Percentiles rank a stretch among this genome's conserved stretches.
phyloP scores from a whole-genome alignment of 352 stramenopile genomes.

The Globisporangium paddicum region DNA sequence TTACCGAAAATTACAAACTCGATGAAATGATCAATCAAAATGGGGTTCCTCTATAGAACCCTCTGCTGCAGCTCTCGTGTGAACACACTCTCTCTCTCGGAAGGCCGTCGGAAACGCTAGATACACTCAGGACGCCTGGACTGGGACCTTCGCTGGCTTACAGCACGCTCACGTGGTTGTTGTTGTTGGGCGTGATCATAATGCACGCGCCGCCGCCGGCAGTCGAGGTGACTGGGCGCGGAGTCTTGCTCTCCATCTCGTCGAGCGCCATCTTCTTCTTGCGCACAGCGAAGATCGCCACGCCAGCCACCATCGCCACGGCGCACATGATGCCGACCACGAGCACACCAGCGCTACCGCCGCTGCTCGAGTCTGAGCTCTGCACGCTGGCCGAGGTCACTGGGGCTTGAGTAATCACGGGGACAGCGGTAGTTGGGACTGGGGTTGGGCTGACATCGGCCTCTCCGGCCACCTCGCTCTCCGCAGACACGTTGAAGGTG shows the following conservation, averaged over 20 bases:
- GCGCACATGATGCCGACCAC: slow-evolving; percentile 25
- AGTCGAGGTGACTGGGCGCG: slow-evolving; percentile 18
- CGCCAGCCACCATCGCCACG: slow-evolving; percentile 41
- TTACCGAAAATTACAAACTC: no score
- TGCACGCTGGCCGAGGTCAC: slow-evolving; percentile 42
- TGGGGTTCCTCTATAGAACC: not conserved
- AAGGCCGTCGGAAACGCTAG: not conserved
- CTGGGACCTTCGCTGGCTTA: slow-evolving; percentile 1
- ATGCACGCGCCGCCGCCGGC: slow-evolving; percentile 27
- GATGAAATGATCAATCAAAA: not conserved
- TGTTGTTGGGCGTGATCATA: slow-evolving; percentile 55
- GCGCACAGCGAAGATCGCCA: slow-evolving; percentile 52
- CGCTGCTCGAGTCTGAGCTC: slow-evolving; percentile 8
- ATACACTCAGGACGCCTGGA: not conserved
- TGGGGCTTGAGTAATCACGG: slow-evolving; percentile 13
- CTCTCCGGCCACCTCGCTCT: slow-evolving; percentile 9
- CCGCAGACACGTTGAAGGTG: slow-evolving; percentile 6
- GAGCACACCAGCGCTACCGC: slow-evolving; percentile 15
- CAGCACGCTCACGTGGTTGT: slow-evolving; percentile 19
- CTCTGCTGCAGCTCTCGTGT: not conserved
- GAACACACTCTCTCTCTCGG: not conserved
- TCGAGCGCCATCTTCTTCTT: slow-evolving; percentile 66
- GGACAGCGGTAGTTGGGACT: slow-evolving; percentile 8
- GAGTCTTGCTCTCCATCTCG: slow-evolving; percentile 57
- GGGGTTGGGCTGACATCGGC: not conserved